Conservation (phyloP, 805 yeast species). For the Dipodascus albidus region DNA sequence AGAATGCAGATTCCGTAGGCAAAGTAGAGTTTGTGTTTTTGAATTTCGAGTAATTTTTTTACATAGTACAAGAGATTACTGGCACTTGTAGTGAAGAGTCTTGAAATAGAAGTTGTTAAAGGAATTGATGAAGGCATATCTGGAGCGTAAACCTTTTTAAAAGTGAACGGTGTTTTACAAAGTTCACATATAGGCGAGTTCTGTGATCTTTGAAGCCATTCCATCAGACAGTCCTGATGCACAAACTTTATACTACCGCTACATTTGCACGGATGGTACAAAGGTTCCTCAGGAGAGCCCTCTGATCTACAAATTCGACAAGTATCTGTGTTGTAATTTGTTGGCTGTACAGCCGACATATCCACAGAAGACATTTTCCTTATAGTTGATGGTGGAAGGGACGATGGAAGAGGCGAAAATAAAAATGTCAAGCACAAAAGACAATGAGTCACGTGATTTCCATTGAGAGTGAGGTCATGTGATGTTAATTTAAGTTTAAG, state of each 20-base stretch:
- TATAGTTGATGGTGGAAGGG: neutral
- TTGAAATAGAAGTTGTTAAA: constrained; percentile 5
- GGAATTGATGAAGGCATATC: constrained; percentile 39
- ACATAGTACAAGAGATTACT: neutral
- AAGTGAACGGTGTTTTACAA: constrained; percentile 65
- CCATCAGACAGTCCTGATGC: constrained; percentile 83
- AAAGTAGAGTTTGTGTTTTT: neutral
- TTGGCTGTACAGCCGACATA: neutral
- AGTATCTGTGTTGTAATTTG: constrained; percentile 14
- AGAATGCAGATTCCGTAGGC: constrained; percentile 3
- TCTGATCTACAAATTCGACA: constrained; percentile 95
- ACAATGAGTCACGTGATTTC: no score
- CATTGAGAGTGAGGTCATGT: neutral
- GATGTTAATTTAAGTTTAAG: neutral
- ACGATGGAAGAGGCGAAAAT: neutral
- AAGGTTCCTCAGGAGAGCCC: constrained; percentile 64
- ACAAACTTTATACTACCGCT: constrained; percentile 87
- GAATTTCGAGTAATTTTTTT: neutral
- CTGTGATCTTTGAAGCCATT: constrained; percentile 70
- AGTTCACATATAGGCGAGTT: constrained; percentile 71
- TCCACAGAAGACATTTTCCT: constrained; percentile 1
- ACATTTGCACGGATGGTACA: constrained; percentile 88
- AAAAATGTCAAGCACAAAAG: no score
- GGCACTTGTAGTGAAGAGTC: neutral
- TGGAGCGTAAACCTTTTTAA: constrained; percentile 52